Base-by-base conservation (phyloP, 495 filamentous ascomycete species). In the Aspergillus funiculosus region DNA sequence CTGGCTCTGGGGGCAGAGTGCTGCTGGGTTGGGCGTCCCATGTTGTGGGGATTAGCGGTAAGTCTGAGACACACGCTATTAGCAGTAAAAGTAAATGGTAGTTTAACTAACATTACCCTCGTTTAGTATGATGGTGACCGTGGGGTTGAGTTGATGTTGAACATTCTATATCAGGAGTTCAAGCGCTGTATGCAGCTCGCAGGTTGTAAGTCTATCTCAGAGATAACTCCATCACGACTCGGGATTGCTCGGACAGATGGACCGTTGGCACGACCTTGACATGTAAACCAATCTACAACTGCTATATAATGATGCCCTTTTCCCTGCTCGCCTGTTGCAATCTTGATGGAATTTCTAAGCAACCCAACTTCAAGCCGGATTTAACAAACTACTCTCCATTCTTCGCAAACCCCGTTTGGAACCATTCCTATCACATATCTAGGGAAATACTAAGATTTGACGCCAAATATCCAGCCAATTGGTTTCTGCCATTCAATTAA, bases 1-100 rank as follows among this genome's bases (percentile, higher is more conserved):
- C 66, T 96, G 15, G 95, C 91, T 48, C 69, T 97, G 3, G 91
- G 91, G 10, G 91, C 91, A 0, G 83, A 73, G 50, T 84, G 80
- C 27, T 87, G 90, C 4, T 86, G 88, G 15, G 82, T 90, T 43
- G 89, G 89, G 4, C 63, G 89, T 10, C 28, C 89, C 83, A 74
- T 66, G 82, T 61, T 94, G 83, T 95, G 87, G 81, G 78, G 56
- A 62, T 80, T 60, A 57, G 70, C 44, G 41, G 74, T 34, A 64
- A n/a, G 57, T 53, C 8, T 39, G n/a, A 20, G 28, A 0, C 10
- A 11, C 4, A 13, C 34, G 14, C 46, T 58, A 5, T 56, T 24
- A 13, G 7, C 60, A 60, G 61, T 13, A n/a, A n/a, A n/a, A n/a
- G n/a, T n/a, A n/a, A n/a, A n/a, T n/a, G n/a, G n/a, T n/a, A n/a